phyloP scores from a whole-genome alignment of 768 basidiomycete species.

The Postia placenta region DNA sequence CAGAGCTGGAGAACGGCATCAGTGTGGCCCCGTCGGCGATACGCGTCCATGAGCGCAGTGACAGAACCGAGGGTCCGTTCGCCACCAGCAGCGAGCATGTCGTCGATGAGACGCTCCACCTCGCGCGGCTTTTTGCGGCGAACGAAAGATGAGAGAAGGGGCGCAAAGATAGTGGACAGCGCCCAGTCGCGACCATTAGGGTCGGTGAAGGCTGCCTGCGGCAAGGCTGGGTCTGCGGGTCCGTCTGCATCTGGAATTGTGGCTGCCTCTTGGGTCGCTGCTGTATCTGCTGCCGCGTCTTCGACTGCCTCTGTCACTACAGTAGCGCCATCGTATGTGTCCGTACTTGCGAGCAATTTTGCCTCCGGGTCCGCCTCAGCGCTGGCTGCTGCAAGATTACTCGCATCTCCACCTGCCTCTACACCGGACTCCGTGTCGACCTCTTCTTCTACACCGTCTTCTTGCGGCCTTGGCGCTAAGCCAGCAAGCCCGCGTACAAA shows the following conservation, averaged over 20 bases:
- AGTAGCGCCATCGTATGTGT: too few species aligned
- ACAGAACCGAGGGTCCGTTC: slow-evolving; percentile 54
- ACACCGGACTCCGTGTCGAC: too few species aligned
- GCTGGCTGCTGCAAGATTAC: not conserved
- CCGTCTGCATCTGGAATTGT: too few species aligned
- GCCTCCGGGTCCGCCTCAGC: slow-evolving; percentile 28
- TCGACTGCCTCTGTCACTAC: too few species aligned
- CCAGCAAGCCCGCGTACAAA: slow-evolving; percentile 52
- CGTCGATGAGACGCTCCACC: slow-evolving; percentile 51
- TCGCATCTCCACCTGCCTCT: too few species aligned
- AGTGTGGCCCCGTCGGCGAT: slow-evolving; percentile 52
- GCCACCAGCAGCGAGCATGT: slow-evolving; percentile 48
- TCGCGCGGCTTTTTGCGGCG: slow-evolving; percentile 37
- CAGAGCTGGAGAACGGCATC: slow-evolving; percentile 58
- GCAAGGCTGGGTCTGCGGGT: too few species aligned
- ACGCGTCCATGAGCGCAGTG: slow-evolving; percentile 63
- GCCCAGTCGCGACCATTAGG: slow-evolving; percentile 36
- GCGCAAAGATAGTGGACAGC: slow-evolving; percentile 52
- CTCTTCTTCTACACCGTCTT: not conserved
- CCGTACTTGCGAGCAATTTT: slow-evolving; percentile 32
- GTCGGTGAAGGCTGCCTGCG: too few species aligned
- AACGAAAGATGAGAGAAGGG: slow-evolving; percentile 52
- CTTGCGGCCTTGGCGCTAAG: too few species aligned
- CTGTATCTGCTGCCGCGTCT: too few species aligned
- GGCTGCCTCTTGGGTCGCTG: too few species aligned